A percentile compares a stretch with the other conserved stretches of the same genome.
phyloP scores from a whole-genome alignment of 805 yeast genomes.

The Cyberlindnera saturnus region DNA sequence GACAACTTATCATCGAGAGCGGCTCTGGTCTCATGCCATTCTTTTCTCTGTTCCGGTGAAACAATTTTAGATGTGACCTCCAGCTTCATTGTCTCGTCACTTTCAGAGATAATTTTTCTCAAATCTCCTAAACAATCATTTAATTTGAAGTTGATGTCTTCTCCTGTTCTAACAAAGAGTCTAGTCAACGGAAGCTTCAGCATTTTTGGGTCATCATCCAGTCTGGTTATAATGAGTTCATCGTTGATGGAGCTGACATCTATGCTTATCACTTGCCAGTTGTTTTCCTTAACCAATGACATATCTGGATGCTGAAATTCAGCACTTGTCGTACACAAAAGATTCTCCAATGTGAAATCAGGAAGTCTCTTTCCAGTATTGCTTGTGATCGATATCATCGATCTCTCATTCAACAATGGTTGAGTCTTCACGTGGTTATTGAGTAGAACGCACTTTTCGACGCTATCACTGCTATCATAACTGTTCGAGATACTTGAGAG shows the following conservation, averaged over 20 bases:
- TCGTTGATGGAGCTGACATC: slow-evolving; percentile 55
- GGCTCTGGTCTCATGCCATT: slow-evolving; percentile 77
- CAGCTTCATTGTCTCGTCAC: slow-evolving; percentile 53
- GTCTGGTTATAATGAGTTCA: slow-evolving; percentile 48
- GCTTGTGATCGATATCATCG: slow-evolving; percentile 15
- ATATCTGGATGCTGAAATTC: slow-evolving; percentile 8
- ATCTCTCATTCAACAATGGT: slow-evolving; percentile 23
- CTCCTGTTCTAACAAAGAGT: slow-evolving; percentile 37
- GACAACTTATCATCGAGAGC: slow-evolving; percentile 52
- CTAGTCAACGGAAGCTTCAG: slow-evolving; percentile 57
- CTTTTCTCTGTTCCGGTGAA: slow-evolving; percentile 52
- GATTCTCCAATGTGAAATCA: slow-evolving; percentile 9
- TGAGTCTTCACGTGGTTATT: slow-evolving; percentile 24
- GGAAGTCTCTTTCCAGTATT: slow-evolving; percentile 12
- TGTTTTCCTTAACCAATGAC: slow-evolving; percentile 29
- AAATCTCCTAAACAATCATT: slow-evolving; percentile 41
- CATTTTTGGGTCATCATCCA: slow-evolving; percentile 36
- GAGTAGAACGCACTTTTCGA: slow-evolving; percentile 18
- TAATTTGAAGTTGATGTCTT: slow-evolving; percentile 37
- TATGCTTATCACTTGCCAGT: slow-evolving; percentile 56
- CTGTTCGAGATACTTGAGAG: slow-evolving; percentile 21
- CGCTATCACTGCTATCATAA: slow-evolving; percentile 10
- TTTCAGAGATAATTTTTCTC: slow-evolving; percentile 46
- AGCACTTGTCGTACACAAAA: slow-evolving; percentile 1
- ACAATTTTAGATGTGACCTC: slow-evolving; percentile 46